Evolutionary conservation across 108 stramenopile species (phyloP), one percentile per base, ranked within the genome.

Genomic region (Nitzschia sp.): DNA sequence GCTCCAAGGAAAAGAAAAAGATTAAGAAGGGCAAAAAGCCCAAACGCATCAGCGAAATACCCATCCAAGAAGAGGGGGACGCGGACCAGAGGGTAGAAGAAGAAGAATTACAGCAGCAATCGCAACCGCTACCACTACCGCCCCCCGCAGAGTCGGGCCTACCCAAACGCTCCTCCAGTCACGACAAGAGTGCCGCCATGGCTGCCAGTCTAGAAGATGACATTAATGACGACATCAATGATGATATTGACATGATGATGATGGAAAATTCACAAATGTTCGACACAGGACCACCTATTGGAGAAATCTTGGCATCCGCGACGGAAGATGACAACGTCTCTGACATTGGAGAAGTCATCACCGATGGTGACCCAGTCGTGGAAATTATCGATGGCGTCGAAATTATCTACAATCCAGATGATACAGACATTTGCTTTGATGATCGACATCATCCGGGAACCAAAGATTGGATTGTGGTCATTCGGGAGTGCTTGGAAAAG

Each of bases 401-500:
- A 19, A 64, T 72, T 33, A 72, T 72, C 28, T 55, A 62, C 51
- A 68, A 31, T 46, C 74, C 74, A 1, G 53, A 62, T 0, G 53
- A 55, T n/a, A 53, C 32, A n/a, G 74, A 75, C 46, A 46, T 75
- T 19, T 66, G 65, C 23, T 68, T 67, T 46, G 67, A 66, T 25
- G 67, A 75, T 46, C 47, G 59, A 8, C 59, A 67, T n/a, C 74
- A 75, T 54, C 75, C 75, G 0, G 75, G 75, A 8, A 76, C 75
- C 33, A 49, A 47, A 11, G 60, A 46, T 25, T 53, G 57, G 54
- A 68, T 53, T 26, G 15, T 28, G 18, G 46, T 76, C 1, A 54
- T 76, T 25, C 49, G 62, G 17, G 60, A 68, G 23, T 31, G 74
- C 13, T 18, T 76, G 46, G 69, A 59, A 17, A 25, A 54, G 15